Evolutionary conservation across 164 flowering plant species (phyloP), one percentile per base, ranked within the genome.

Genomic region (Kingdonia uniflora): DNA sequence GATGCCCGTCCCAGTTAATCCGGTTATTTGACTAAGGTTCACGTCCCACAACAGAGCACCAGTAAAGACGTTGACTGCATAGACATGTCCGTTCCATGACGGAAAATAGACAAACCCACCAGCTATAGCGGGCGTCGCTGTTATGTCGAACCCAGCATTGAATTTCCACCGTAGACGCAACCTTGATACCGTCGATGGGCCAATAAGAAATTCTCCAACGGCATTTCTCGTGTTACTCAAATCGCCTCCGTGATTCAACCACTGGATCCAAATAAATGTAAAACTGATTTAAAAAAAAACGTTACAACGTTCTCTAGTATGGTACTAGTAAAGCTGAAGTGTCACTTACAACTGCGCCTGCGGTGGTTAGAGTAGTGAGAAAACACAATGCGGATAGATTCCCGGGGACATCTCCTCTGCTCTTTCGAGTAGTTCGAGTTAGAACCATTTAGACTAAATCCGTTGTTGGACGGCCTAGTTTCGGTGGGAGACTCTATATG

Each of bases 201-300:
- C 69, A 23, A 79, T 72, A 57, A 21, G 1, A 5, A 47, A 2
- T 35, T 74, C 76, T 24, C 63, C 65, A 0, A 5, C 16, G 0
- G 75, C 71, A n/a, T 45, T 22, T 39, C 74, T 61, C 21, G 73
- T 44, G 75, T 76, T 79, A 19, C 5, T 43, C 19, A 74, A 1
- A 33, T 70, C 75, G 2, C 69, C 71, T 25, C 80, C 81, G 51
- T 79, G 84, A 42, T 67, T 79, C 1, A 57, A n/a, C 81, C 81
- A 80, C 68, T 69, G 45, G 20, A 16, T 44, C 5, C 2, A 41
- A 16, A 41, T 14, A 3, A 41, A 41, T 14, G 11, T 2, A 11
- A 11, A 41, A 14, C 19, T 10, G 5, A 44, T 13, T 16, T 12
- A 44, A 44, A 43, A 7, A 21, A 16, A 2, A 2, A 4, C 0